These are phyloP conservation scores for Sphaerulina vaccinii DNA, from an alignment of 2,329 filamentous ascomycete genomes.

Conservation along the genomic window DNA sequence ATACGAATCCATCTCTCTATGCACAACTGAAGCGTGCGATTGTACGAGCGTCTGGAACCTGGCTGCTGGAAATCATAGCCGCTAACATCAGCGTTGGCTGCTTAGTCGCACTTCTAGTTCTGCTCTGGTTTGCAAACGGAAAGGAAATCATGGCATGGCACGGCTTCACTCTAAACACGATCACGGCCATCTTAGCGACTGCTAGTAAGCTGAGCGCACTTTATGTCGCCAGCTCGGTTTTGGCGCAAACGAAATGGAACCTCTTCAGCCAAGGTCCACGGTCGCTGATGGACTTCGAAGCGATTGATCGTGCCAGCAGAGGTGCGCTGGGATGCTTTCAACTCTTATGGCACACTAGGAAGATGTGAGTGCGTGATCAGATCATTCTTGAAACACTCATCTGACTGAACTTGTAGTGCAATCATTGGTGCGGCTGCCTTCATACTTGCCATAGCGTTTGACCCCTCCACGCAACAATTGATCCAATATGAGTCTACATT, in stretches of 20 bases:
- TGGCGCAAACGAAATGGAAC: slow-evolving; percentile 20
- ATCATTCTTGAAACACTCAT: background rate
- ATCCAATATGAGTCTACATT: background rate
- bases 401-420: background rate
- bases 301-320: slow-evolving; percentile 7
- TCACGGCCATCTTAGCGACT: slow-evolving; percentile 18
- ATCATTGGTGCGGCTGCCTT: slow-evolving; percentile 4
- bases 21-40: background rate
- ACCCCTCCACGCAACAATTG: slow-evolving; percentile 10
- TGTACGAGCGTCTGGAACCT: background rate
- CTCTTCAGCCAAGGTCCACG: background rate
- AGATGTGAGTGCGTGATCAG: background rate
- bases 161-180: slow-evolving; percentile 20
- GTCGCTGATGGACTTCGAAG: background rate
- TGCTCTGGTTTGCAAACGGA: background rate
- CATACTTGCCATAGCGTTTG: slow-evolving; percentile 8
- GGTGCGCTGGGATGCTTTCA: slow-evolving; percentile 8
- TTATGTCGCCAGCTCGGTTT: slow-evolving; percentile 9
- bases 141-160: slow-evolving; percentile 1
- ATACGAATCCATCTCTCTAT: background rate
- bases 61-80: slow-evolving; percentile 1
- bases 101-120: background rate
- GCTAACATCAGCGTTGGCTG: background rate
- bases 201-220: slow-evolving; percentile 10
- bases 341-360: slow-evolving; percentile 6